Base-by-base conservation (phyloP, 371 early-diverging fungal species). In the Vairimorpha apis region DNA sequence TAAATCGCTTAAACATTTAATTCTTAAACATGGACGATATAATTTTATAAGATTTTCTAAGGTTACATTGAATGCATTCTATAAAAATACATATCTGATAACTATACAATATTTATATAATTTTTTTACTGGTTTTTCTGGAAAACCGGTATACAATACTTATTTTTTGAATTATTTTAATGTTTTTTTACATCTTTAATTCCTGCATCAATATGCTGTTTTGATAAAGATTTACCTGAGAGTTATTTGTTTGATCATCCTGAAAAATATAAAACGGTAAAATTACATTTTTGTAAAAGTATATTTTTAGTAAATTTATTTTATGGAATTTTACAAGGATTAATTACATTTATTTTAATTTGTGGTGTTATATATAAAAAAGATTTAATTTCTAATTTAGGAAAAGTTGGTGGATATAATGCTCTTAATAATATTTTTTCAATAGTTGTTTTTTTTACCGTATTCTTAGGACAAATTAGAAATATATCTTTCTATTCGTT, bases 1-100 rank as follows among this genome's bases (percentile, higher is more conserved):
- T 86, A 86, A 87, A 64, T 89, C 86, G 80, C 81, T 96, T 12
- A 68, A 71, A 53, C 71, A 63, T 30, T 68, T 84, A 18, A 56
- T 84, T 51, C 63, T 81, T 13, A 55, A 76, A 23, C 79, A 82
- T 49, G 83, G 84, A 13, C 16, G 72, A 35, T 58, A 68, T 41
- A 75, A 67, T 33, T 75, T 80, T 25, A 73, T 79, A 4, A 72
- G 83, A 66, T 77, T 78, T 41, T 73, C 79, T 23, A 77, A 76
- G 49, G 56, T 84, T 14, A 72, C 78, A 29, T 33, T 84, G 14
- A 83, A 80, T 71, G 73, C 79, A 25, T 74, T 82, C 23, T 81
- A 79, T 67, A 84, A 84, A 69, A 82, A 83, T 70, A 49, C 81
- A 23, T 76, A 73, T 59, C 74, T 81, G 10, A 81, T 83, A 27